Evolutionary conservation across 148 eudicot genomes (phyloP).

Genomic region (Vaccinium vitisidaea): DNA sequence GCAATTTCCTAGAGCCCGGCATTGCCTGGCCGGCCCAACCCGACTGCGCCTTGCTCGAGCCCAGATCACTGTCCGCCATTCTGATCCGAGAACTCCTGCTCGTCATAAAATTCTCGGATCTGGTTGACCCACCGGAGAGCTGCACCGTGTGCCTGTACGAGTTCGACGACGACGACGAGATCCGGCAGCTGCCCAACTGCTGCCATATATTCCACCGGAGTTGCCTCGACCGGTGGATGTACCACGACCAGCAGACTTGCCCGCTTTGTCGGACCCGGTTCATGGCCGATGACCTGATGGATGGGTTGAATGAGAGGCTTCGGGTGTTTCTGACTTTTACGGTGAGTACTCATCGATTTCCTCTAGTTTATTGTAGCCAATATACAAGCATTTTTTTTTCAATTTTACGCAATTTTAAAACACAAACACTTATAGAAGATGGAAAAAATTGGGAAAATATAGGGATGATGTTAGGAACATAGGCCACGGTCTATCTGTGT

Average conservation of each 20-base stretch:
- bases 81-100: constrained; percentile 75
- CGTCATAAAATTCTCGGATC: constrained; percentile 53
- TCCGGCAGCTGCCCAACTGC: constrained; percentile 56
- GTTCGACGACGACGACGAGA: constrained; percentile 52
- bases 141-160: constrained; percentile 74
- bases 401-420: neutral
- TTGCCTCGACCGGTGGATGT: constrained; percentile 88
- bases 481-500: too few species aligned
- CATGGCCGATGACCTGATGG: constrained; percentile 64
- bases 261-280: constrained; percentile 61
- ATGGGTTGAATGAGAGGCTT: constrained; percentile 67
- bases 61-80: constrained; percentile 39
- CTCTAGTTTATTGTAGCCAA: constrained; percentile 21
- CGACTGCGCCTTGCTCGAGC: constrained; percentile 23
- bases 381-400: too few species aligned
- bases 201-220: constrained; percentile 51
- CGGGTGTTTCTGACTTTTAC: constrained; percentile 52
- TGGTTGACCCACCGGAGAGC: constrained; percentile 40
- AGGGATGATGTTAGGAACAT: too few species aligned
- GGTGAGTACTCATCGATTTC: constrained; percentile 53
- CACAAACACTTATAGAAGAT: too few species aligned
- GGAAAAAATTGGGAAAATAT: too few species aligned
- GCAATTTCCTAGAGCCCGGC: constrained; percentile 65
- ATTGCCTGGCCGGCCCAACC: constrained; percentile 29
- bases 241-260: constrained; percentile 56